phyloP scores from a whole-genome alignment of 139 green algal genomes.

The Penium margaritaceum region DNA sequence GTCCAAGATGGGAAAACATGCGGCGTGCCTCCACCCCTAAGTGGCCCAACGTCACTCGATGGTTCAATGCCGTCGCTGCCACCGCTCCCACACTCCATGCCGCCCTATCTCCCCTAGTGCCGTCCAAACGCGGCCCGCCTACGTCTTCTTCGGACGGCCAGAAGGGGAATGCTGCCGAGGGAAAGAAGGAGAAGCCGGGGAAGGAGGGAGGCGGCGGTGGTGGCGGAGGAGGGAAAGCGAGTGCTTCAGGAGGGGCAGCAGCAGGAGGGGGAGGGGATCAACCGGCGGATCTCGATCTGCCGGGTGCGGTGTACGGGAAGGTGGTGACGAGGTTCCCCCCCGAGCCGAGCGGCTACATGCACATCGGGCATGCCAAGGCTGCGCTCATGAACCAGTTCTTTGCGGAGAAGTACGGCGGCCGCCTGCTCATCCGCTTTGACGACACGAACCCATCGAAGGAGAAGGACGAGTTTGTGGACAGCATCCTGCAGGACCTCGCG shows the following conservation, averaged over 20 bases:
- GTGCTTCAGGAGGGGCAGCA: background rate
- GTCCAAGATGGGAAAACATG: too few relatives aligned
- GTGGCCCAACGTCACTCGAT: too few relatives aligned
- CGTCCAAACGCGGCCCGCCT: too few relatives aligned
- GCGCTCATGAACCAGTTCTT: slow-evolving; percentile 88
- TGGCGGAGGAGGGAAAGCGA: too few relatives aligned
- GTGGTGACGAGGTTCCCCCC: slow-evolving; percentile 95
- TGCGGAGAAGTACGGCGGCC: slow-evolving; percentile 77
- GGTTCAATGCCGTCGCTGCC: too few relatives aligned
- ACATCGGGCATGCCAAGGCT: slow-evolving; percentile 94
- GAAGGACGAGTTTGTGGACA: slow-evolving; percentile 95
- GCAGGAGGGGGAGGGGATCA: slow-evolving; percentile 32
- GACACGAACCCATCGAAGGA: slow-evolving; percentile 99
- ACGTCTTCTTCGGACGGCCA: too few relatives aligned
- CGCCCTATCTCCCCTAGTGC: too few relatives aligned
- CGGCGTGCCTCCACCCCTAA: too few relatives aligned
- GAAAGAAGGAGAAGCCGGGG: too few relatives aligned
- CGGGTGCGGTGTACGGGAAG: slow-evolving; percentile 67
- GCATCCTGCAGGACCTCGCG: slow-evolving; percentile 82
- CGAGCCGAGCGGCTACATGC: slow-evolving; percentile 83
- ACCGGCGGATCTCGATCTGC: slow-evolving; percentile 80
- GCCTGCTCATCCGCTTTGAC: slow-evolving; percentile 90
- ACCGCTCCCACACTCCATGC: too few relatives aligned
- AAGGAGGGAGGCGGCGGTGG: too few relatives aligned
- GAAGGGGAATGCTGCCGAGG: too few relatives aligned